A percentile compares a stretch with the other conserved stretches of the same genome.
phyloP scores from a whole-genome alignment of 805 yeast genomes.

The Alloascoidea hylecoeti region DNA sequence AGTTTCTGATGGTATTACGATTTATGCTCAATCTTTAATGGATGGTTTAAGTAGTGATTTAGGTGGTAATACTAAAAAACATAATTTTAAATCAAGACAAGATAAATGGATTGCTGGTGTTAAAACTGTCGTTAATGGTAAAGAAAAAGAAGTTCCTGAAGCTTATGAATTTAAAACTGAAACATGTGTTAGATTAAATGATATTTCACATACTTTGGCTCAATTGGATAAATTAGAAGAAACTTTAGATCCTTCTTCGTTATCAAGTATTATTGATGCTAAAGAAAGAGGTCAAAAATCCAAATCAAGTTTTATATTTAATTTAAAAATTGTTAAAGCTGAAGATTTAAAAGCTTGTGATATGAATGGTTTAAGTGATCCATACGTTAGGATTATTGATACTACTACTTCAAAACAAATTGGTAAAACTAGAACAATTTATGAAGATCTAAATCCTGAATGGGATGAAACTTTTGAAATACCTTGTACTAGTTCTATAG shows the following conservation, averaged over 20 bases:
- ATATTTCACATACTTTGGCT: constrained; percentile 40
- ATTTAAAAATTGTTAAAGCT: constrained; percentile 48
- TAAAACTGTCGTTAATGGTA: constrained; percentile 20
- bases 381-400: constrained; percentile 52
- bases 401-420: constrained; percentile 36
- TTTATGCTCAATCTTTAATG: neutral
- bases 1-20: constrained; percentile 42
- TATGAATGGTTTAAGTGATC: constrained; percentile 31
- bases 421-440: constrained; percentile 56
- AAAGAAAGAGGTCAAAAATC: neutral
- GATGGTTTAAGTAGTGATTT: constrained; percentile 10
- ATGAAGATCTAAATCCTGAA: constrained; percentile 52
- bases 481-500: constrained; percentile 25
- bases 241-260: constrained; percentile 30
- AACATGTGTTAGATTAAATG: constrained; percentile 68
- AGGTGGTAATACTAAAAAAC: constrained; percentile 1
- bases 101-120: constrained; percentile 21
- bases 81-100: constrained; percentile 9
- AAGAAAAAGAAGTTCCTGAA: constrained; percentile 24
- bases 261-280: neutral
- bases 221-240: constrained; percentile 38
- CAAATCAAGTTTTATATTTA: constrained; percentile 39
- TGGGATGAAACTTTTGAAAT: constrained; percentile 85
- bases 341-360: constrained; percentile 39
- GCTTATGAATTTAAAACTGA: constrained; percentile 45